Base-by-base conservation (phyloP, 805 yeast genomes). In the Ogataea wickerhamii region DNA sequence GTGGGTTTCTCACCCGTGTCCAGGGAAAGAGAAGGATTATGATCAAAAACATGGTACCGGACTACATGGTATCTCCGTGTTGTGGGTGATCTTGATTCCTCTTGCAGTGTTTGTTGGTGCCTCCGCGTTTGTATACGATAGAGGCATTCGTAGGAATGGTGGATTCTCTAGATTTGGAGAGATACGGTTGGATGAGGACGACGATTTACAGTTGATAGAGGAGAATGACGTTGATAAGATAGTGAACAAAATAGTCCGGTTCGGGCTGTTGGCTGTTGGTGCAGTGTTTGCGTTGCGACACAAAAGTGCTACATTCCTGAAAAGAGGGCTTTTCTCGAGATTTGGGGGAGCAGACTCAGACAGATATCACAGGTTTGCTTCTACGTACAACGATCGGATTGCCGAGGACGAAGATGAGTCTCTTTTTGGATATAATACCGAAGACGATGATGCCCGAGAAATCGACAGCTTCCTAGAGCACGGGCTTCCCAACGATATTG, bases 81-180 rank as follows among this genome's bases (percentile, higher is more conserved):
- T 77, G 33, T 38, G 76, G 21, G 68, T 83, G 2, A 61, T 86
- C 14, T 50, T 75, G 6, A 50, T 83, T 13, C 91, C 94, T 12
- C 41, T 82, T 3, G 37, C 64, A 1, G 76, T 78, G 2, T 72
- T 75, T 41, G 52, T 74, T 6, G 65, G 70, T n/a, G 73, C 81
- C 2, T 53, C 68, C 2, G 80, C 78, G 74, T 76, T 86, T 55
- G 79, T 87, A 17, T 88, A 84, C 58, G 87, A 84, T 44, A 76
- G 81, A 53, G 95, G 94, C 37, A 78, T 86, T 43, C 77, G 86
- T 41, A 69, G 88, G 49, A 82, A 82, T 55, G 89, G 89, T 18
- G 88, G 88, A 0, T 78, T 82, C 57, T 63, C 76, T 23, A 70
- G 85, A 50, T 80, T 87, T 58, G 96, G 96, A 13, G 94, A 84